phyloP scores from a whole-genome alignment of 257 asterid species.

The Rhazya stricta region DNA sequence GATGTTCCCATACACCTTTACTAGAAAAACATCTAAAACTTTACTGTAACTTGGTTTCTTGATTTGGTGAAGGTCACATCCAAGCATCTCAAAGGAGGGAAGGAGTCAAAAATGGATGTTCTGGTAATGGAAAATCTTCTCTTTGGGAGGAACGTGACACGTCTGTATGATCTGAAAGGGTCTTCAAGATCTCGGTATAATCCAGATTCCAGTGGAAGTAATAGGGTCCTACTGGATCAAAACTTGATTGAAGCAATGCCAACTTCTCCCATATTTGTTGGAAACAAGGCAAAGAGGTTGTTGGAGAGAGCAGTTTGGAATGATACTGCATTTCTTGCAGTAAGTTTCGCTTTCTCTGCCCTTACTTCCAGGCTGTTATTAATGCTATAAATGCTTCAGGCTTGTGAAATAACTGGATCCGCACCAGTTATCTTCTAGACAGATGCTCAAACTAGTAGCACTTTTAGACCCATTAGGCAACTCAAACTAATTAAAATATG shows the following conservation, averaged over 20 bases:
- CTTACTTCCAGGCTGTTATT: not conserved
- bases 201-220: conserved; percentile 80
- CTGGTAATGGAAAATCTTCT: conserved; percentile 96
- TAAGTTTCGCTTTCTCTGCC: conserved; percentile 36
- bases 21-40: conserved; percentile 3
- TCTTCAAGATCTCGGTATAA: conserved; percentile 90
- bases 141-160: conserved; percentile 67
- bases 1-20: not conserved
- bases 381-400: not conserved
- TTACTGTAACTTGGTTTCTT: conserved; percentile 19
- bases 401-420: not conserved
- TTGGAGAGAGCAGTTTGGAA: conserved; percentile 97
- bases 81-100: conserved; percentile 83
- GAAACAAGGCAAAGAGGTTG: conserved; percentile 79
- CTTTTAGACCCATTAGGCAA: not conserved
- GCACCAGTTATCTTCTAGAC: not conserved
- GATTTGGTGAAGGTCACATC: conserved; percentile 55
- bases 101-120: conserved; percentile 86
- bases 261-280: conserved; percentile 90
- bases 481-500: not conserved
- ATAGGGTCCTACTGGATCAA: conserved; percentile 88
- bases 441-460: not conserved
- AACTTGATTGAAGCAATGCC: conserved; percentile 98
- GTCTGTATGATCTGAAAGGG: conserved; percentile 94
- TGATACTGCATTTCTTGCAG: conserved; percentile 91